Conservation (phyloP, 345 rosid species). For the Syzygium jambos region DNA sequence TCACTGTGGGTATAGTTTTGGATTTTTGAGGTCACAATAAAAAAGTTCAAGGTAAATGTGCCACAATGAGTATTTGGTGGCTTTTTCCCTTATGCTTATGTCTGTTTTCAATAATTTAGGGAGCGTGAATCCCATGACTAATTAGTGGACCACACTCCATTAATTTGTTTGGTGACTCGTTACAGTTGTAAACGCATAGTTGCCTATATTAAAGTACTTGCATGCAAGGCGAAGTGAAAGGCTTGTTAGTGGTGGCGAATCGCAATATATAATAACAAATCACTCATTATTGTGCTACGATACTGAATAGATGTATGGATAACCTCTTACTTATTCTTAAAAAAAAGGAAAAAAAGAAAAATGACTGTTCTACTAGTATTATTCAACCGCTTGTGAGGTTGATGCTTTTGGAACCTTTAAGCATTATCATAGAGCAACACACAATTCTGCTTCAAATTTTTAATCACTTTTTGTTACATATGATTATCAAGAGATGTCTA, state of each 20-base stretch:
- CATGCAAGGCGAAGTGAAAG: background rate
- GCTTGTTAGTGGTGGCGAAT: background rate
- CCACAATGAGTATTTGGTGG: background rate
- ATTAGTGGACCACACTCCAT: background rate
- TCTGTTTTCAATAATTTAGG: background rate
- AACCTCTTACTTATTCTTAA: background rate
- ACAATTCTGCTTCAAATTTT: background rate
- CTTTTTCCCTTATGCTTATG: background rate
- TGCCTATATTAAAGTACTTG: background rate
- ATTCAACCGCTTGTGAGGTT: background rate
- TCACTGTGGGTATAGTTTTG: background rate
- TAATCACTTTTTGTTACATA: background rate
- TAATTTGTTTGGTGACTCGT: background rate
- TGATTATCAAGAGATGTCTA: background rate
- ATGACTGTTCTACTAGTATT: background rate
- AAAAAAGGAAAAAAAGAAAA: background rate
- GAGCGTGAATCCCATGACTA: background rate
- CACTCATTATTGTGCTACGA: background rate
- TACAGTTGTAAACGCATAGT: background rate
- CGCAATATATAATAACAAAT: background rate
- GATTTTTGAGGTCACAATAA: background rate
- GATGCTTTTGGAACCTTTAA: background rate
- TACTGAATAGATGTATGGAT: background rate
- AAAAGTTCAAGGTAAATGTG: background rate
- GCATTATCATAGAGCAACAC: background rate